Percentiles rank a stretch among this genome's conserved stretches.
Evolutionary conservation across 2,329 filamentous ascomycete genomes (phyloP).

Genomic region (Fusarium irregulare): DNA sequence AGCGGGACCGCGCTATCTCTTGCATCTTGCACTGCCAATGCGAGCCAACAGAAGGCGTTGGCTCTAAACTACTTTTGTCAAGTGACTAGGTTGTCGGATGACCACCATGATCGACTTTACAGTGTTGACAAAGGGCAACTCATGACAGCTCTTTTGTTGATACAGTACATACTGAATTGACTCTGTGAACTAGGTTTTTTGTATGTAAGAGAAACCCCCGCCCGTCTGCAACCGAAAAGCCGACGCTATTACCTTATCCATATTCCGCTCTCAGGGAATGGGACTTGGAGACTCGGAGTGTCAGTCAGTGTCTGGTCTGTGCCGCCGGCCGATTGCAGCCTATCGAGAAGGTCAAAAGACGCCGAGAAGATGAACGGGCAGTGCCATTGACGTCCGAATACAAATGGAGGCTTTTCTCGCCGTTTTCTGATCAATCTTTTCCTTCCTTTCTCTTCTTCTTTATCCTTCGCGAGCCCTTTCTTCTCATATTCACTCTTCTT

Average conservation of each 20-base stretch:
- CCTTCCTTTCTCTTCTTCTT: background rate
- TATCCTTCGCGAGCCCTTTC: background rate
- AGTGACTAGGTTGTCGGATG: conserved; percentile 35
- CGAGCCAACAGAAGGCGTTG: conserved; percentile 21
- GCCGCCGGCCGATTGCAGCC: conserved; percentile 46
- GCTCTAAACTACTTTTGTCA: conserved; percentile 10
- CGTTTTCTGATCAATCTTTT: background rate
- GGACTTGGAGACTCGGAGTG: conserved; percentile 6
- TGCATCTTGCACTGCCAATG: background rate
- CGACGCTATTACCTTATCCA: conserved; percentile 44
- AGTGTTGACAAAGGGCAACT: conserved; percentile 32
- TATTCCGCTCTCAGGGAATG: conserved; percentile 31
- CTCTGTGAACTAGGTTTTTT: background rate
- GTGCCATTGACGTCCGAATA: conserved; percentile 29
- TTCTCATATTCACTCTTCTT: conserved; percentile 6
- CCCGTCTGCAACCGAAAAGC: conserved; percentile 23
- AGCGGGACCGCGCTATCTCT: conserved; percentile 28
- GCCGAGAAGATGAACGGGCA: conserved; percentile 31
- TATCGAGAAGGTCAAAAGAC: conserved; percentile 25
- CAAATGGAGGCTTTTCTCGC: conserved; percentile 36
- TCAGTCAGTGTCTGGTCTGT: background rate
- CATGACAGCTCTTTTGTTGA: conserved; percentile 2
- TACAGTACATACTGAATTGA: background rate
- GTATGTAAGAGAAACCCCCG: conserved; percentile 33
- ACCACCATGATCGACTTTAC: conserved; percentile 19